Conservation (phyloP, 306 rosid species). For the Begonia masoniana region DNA sequence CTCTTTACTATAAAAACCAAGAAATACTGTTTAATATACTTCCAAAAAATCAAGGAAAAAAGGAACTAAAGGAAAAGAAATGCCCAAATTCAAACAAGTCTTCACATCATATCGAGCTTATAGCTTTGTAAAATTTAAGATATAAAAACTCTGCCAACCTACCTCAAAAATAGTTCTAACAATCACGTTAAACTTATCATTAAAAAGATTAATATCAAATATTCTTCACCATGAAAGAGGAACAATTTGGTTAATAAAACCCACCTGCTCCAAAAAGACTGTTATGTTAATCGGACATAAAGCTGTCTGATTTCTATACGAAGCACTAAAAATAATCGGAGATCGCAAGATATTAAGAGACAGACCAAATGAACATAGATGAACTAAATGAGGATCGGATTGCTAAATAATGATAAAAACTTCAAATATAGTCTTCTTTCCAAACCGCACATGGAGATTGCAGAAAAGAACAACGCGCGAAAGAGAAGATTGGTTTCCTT, state of each 20-base stretch:
- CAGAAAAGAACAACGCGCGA: neutral
- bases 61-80: neutral
- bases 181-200: neutral
- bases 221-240: no score
- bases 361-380: neutral
- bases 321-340: neutral
- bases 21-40: neutral
- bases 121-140: neutral
- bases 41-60: neutral
- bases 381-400: neutral
- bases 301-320: neutral
- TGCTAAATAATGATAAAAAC: neutral
- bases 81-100: neutral
- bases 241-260: no score
- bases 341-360: neutral
- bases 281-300: no score
- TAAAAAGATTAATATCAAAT: neutral
- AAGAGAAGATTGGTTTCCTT: neutral
- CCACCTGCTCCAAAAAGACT: neutral
- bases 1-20: neutral
- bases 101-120: neutral
- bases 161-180: neutral
- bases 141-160: neutral
- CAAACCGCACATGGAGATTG: neutral
- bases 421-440: neutral